Base-by-base conservation (phyloP, 768 basidiomycete species). In the Sporobolomyces phaffii region DNA sequence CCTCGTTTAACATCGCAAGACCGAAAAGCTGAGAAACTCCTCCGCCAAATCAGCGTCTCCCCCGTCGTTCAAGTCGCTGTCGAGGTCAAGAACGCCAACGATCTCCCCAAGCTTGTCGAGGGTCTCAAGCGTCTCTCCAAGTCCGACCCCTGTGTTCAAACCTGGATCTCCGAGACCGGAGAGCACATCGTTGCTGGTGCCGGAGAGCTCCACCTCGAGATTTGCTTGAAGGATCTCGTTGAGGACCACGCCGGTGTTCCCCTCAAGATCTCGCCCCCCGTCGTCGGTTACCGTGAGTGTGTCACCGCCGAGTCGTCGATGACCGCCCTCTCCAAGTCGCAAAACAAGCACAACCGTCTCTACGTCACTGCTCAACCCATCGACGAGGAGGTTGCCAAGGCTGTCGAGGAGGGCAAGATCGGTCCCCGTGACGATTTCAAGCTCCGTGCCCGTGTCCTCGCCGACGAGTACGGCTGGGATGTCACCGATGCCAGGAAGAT, bases 301-400 rank as follows among this genome's bases (percentile, higher is more conserved):
- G 93, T 99, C 78, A 91, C 87, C 81, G 80, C 91, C 58, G 92
- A 98, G 80, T 98, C 96, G 9, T 85, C 86, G 56, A 98, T 98
- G 74, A 87, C 90, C 73, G 96, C 96, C 33, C 83, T 99, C 43
- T 98, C 96, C 65, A 99, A 99, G 80, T 98, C 96, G 26, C 96
- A 97, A 81, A 98, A 99, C 85, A 99, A 98, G 84, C 96, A 99
- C 86, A 99, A 99, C 79, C 90, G 96, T 81, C 83, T 99, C 64
- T 99, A 87, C 80, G 84, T 87, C 73, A 92, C 92, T 83, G 96
- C 96, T 41, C 72, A 86, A 81, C 96, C 96, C 41, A 78, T 99
- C 63, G 91, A 90, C 29, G 96, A 99, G 77, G 93, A 97, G 78
- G 85, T 98, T 66, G 86, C 91, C 70, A 84, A 85, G 74, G 96